Base-by-base conservation (phyloP, 129 eudicot genomes). In the Chrysanthemum lavandulifolium region DNA sequence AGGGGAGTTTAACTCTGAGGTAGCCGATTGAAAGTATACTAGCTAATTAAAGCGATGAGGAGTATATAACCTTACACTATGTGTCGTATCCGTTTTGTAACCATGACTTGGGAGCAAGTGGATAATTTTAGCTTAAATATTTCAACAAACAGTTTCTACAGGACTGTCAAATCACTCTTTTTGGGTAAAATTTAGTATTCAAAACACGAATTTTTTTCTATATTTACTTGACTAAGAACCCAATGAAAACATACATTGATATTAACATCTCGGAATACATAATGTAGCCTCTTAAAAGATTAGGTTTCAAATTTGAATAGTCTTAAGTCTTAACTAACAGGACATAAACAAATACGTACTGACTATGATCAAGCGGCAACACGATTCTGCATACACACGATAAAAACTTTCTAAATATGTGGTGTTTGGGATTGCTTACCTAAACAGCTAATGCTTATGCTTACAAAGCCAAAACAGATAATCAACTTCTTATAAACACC, bases 231-330 rank as follows among this genome's bases (percentile, higher is more conserved):
- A 51, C 29, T 58, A 49, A 16, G 58, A 51, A 68, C 40, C 16
- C 31, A 36, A 15, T 7, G 16, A 6, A 48, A 76, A n/a, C 36
- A 33, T 16, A 14, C 6, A 68, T 13, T 14, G 62, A 68, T 4
- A 68, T 15, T 50, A 68, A 61, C 69, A 59, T 29, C 50, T 68
- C 55, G 40, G 16, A 48, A 69, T 29, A 61, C 69, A 61, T 50
- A 70, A 61, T 51, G 64, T 27, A 49, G 65, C 55, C 61, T 69
- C 57, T 36, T 18, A 51, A 62, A 36, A 31, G 13, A 48, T 29
- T 6, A 12, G 3, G 52, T 21, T 23, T 47, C 25, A 15, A 75
- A 21, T 0, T 10, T 10, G 43, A 55, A 27, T 15, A 66, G 47
- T 48, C 67, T 43, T 48, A 58, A 27, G 40, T 31, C 40, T 33